Base-by-base conservation (phyloP, 768 basidiomycete genomes). In the Lactarius pseudohatsudake region DNA sequence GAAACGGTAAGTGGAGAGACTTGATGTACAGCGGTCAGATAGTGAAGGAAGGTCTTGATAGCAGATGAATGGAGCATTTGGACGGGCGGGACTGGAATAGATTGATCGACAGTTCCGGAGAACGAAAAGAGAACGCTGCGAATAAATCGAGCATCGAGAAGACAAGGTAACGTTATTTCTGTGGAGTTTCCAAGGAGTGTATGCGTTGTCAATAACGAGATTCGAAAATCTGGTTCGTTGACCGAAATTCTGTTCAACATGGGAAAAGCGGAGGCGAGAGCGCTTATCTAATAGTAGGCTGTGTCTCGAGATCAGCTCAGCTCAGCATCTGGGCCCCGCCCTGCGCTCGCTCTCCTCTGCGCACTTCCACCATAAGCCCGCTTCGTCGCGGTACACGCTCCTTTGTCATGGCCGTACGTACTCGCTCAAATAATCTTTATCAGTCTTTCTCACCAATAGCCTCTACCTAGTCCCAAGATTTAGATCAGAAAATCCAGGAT, bases 401-500 rank as follows among this genome's bases (percentile, higher is more conserved):
- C 26, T 63, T 34, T 34, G 9, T 54, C 50, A 68, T 68, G 67
- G 65, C 67, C 20, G 67, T 68, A 68, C 43, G 67, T 16, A 56
- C 38, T 26, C 47, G 43, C 16, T 64, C 26, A 28, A n/a, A n/a
- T 26, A 20, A 11, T 18, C 2, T 50, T 47, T n/a, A 41, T 68
- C 38, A 2, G 9, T 59, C 59, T 38, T 69, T 63, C 71, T 59
- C 30, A 22, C 53, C 45, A 26, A 62, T 58, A 28, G 11, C n/a
- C 50, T 28, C 45, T 47, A 36, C 57, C 56, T 67, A 78, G 77
- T 72, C 76, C 71, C 72, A 75, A 74, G 89, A 92, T 79, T 81
- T 94, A 79, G 92, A 94, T 86, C 88, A 88, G 85, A 96, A 95
- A 86, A 94, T 96, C 76, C 87, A 89, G 76, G 92, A 94, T 77